phyloP scores from a whole-genome alignment of 2,329 filamentous ascomycete species.

The Grosmannia clavigera region DNA sequence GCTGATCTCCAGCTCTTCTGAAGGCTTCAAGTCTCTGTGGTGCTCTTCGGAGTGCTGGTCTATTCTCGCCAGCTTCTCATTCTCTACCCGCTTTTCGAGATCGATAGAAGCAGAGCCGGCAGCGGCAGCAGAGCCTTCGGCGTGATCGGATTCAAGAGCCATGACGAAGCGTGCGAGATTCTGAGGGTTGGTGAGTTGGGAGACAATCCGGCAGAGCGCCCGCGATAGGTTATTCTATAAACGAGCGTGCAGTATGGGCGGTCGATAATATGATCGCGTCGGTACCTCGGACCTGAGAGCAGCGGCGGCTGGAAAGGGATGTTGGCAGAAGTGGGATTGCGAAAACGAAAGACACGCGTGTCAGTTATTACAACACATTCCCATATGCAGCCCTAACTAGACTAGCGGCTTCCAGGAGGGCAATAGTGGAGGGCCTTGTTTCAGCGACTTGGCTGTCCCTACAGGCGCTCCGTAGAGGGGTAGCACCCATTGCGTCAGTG shows the following conservation, averaged over 20 bases:
- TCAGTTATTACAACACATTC: background rate
- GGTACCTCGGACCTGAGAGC: background rate
- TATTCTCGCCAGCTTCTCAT: slow-evolving; percentile 19
- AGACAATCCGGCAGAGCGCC: background rate
- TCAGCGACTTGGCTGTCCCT: too few relatives aligned
- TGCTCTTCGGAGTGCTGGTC: slow-evolving; percentile 19
- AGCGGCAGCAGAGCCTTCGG: slow-evolving; percentile 19
- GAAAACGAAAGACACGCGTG: background rate
- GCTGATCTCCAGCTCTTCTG: slow-evolving; percentile 24
- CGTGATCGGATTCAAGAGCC: slow-evolving; percentile 14
- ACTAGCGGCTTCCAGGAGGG: background rate
- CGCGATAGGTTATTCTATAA: background rate
- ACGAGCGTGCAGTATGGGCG: background rate
- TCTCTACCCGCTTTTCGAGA: slow-evolving; percentile 17
- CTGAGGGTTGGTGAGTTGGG: background rate
- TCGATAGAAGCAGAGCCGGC: slow-evolving; percentile 20
- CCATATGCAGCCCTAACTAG: background rate
- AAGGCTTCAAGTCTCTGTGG: slow-evolving; percentile 18
- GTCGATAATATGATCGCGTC: background rate
- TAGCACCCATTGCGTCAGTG: background rate
- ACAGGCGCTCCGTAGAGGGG: background rate
- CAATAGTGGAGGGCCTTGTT: too few relatives aligned
- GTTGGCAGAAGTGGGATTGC: background rate
- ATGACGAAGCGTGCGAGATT: slow-evolving; percentile 8
- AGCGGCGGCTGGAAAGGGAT: background rate